Base-by-base conservation (phyloP, 371 early-diverging fungal species). In the Apophysomyces ossiformis region DNA sequence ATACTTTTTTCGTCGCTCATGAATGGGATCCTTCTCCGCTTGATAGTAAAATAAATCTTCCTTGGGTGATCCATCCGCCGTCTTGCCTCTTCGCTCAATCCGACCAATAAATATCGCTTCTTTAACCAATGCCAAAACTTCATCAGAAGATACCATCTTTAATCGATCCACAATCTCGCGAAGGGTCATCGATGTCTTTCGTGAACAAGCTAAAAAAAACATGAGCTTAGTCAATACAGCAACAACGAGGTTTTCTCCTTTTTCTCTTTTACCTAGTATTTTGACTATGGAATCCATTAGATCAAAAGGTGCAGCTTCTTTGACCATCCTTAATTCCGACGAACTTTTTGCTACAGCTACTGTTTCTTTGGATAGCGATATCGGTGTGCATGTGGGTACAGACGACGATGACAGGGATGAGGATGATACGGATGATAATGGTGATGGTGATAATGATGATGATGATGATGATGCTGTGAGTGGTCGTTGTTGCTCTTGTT, bases 1-100 rank as follows among this genome's bases (percentile, higher is more conserved):
- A 57, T 71, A 74, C 21, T 61, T 37, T 13, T 66, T 69, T 37
- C 64, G 63, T 61, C 77, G 54, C 41, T 71, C 74, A 39, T 68
- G 58, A 38, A 71, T 64, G 6, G 69, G 75, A 62, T 84, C 85
- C 32, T 66, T 57, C 21, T 84, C 85, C 9, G 81, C 68, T 41
- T 77, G 75, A 58, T 84, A 84, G 57, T 82, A 84, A 69, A 76
- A 82, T 46, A 82, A 70, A 60, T 74, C 75, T 63, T 84, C 85
- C 60, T 82, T 72, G 1, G 83, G 81, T n/a, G 81, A 77, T 63
- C 82, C 82, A 64, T 84, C 81, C 8, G 85, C 85, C 7, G 81
- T 81, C 62, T 82, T 84, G 43, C 85, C 85, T 59, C 69, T 74
- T 57, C 85, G 72, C 16, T 75, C 71, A 32, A 84, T 75, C 56